Base-by-base conservation (phyloP, 78 protist genomes). In the Acrasis kona region DNA sequence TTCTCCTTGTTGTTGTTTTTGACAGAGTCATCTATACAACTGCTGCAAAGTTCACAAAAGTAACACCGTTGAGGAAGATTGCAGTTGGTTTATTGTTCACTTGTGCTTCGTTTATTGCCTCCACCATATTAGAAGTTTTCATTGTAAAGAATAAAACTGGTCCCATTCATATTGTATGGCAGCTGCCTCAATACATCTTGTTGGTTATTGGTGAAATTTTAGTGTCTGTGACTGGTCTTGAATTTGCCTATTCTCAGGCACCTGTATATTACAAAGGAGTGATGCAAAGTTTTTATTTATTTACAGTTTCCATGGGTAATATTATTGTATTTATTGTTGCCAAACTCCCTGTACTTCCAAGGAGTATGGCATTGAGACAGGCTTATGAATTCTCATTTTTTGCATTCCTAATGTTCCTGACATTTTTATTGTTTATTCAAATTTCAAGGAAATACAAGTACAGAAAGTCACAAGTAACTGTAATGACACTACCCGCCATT, bases 321-420 rank as follows among this genome's bases (percentile, higher is more conserved):
- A 34, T 89, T 19, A 28, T 89, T 65, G 93, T 89, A 10, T 77
- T 80, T 7, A 39, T 84, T 27, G 73, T 89, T 30, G 89, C 87
- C 29, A 80, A 81, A 41, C 39, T 57, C n/a, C 35, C 37, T 35
- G 28, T 36, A 2, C 39, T 83, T 35, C 5, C 19, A 67, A 67
- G 12, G 19, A 19, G 12, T 29, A 28, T 67, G 19, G 19, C 19
- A 28, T 67, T 29, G 9, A 29, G 28, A 38, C 84, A 73, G 68
- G 41, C 67, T 30, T 30, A 28, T 27, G 81, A 71, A 72, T 89
- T 58, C 57, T 50, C 84, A 10, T 72, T 89, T 29, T 89, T 77
- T 57, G 86, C 89, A 0, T 41, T 70, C 10, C 64, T 76, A 28
- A 70, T 89, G 79, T 74, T 28, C 28, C 65, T 70, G 0, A 74